Evolutionary conservation across 2,329 filamentous ascomycete genomes (phyloP), one percentile per base, ranked within the genome.

Genomic region (Colletotrichum aenigma): DNA sequence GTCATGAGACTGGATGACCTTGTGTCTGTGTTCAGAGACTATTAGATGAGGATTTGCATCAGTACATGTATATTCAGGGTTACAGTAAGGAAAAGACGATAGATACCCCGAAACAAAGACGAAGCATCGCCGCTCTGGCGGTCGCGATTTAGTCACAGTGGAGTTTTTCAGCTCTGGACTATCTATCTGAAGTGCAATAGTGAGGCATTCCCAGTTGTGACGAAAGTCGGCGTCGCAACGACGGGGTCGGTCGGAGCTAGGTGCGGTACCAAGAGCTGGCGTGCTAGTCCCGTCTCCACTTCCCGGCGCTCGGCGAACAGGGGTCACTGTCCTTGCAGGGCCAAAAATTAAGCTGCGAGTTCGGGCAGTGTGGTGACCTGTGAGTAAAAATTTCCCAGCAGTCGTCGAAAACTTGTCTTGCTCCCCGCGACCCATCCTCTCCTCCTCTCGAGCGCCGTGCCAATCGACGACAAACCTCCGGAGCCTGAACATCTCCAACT

Each of bases 1-100:
- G 88, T 98, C 13, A 91, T 91, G 82, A 90, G 95, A 76, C 88
- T 98, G 78, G 97, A 99, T 85, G 94, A 97, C 68, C 88, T 98
- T 78, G 93, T 98, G 62, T 94, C 94, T 30, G 90, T 97, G 15
- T 89, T 98, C 79, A 90, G 94, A 77, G 97, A 99, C 82, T 96
- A 75, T 10, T 78, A 74, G 64, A 65, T 12, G n/a, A 34, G 24
- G 21, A 30, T 26, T 28, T 66, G 62, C 32, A n/a, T 58, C 21
- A 15, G 30, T n/a, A 43, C 32, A 26, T 24, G 36, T 24, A 65
- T 32, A n/a, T 10, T 30, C 48, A 30, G 67, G 55, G 67, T 48
- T 48, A 21, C 65, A 74, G 62, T 16, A 60, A 43, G 64, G 38
- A 67, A 43, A 72, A 73, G 58, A 69, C 48, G 58, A 65, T 69